phyloP scores from a whole-genome alignment of 2,329 filamentous ascomycete species.

The Pseudodiploospora longispora region DNA sequence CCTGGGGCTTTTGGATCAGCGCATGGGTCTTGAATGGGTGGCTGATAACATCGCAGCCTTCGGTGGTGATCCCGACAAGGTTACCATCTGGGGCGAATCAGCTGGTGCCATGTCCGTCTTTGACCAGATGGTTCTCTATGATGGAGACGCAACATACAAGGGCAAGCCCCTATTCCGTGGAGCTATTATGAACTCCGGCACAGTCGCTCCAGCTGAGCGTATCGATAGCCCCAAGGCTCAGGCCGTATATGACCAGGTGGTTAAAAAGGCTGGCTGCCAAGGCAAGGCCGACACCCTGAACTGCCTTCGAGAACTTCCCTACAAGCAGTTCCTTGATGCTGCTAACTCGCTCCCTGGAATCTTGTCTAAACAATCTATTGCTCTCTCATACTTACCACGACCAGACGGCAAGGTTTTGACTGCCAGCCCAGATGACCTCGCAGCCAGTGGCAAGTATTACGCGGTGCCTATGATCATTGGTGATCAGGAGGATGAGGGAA shows the following conservation, averaged over 20 bases:
- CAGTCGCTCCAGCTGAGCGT: slow-evolving; percentile 50
- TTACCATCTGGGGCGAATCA: slow-evolving; percentile 72
- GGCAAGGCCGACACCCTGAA: slow-evolving; percentile 47
- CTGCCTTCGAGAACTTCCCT: slow-evolving; percentile 56
- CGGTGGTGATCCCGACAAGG: slow-evolving; percentile 69
- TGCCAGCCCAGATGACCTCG: slow-evolving; percentile 53
- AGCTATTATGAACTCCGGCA: slow-evolving; percentile 71
- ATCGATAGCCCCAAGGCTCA: slow-evolving; percentile 62
- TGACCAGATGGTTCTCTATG: slow-evolving; percentile 68
- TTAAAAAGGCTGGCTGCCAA: slow-evolving; percentile 53
- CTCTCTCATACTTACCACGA: slow-evolving; percentile 65
- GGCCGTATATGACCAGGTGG: slow-evolving; percentile 54
- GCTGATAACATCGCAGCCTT: slow-evolving; percentile 70
- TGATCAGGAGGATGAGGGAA: slow-evolving; percentile 74
- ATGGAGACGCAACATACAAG: slow-evolving; percentile 66
- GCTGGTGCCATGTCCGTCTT: slow-evolving; percentile 66
- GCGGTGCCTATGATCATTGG: slow-evolving; percentile 51
- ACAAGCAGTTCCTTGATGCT: slow-evolving; percentile 54
- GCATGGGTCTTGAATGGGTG: slow-evolving; percentile 66
- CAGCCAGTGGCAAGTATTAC: slow-evolving; percentile 39
- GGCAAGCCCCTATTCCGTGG: slow-evolving; percentile 66
- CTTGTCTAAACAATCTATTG: slow-evolving; percentile 58
- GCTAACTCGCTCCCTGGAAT: slow-evolving; percentile 63
- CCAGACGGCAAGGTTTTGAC: slow-evolving; percentile 59
- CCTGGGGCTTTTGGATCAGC: slow-evolving; percentile 64